These are phyloP conservation scores for Oehlia diaphana DNA, from an alignment of 192 early-diverging fungal genomes.

Conservation along the genomic window DNA sequence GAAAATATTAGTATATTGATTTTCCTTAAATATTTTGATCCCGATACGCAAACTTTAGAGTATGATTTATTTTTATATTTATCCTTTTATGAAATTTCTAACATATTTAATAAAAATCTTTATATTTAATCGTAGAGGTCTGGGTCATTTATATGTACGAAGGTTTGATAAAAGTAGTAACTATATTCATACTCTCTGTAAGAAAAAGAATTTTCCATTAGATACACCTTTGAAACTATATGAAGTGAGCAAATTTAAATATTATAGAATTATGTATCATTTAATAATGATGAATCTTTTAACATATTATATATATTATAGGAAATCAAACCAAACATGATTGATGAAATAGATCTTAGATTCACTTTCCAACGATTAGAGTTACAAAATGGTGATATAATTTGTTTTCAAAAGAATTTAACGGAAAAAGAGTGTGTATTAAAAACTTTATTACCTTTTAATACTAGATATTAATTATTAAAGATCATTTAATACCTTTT, in stretches of 20 bases:
- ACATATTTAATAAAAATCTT: not conserved
- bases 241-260: slow-evolving; percentile 45
- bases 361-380: slow-evolving; percentile 72
- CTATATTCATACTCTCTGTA: slow-evolving; percentile 55
- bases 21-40: slow-evolving; percentile 88
- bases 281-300: too few species aligned
- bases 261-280: not conserved
- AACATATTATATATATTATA: slow-evolving; percentile 26
- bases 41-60: slow-evolving; percentile 55
- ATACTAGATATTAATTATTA: too few species aligned
- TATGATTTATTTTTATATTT: slow-evolving; percentile 36
- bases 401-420: slow-evolving; percentile 72
- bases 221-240: slow-evolving; percentile 63
- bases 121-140: slow-evolving; percentile 38
- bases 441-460: not conserved
- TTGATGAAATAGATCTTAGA: slow-evolving; percentile 71
- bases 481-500: too few species aligned
- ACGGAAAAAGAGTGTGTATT: slow-evolving; percentile 48
- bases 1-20: slow-evolving; percentile 55
- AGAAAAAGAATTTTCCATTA: slow-evolving; percentile 54
- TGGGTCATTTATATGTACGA: slow-evolving; percentile 55
- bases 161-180: slow-evolving; percentile 57
- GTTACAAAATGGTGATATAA: slow-evolving; percentile 92
- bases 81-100: not conserved
- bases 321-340: slow-evolving; percentile 93